Percentiles rank a stretch among this genome's conserved stretches.
phyloP scores from a whole-genome alignment of 148 eudicot genomes.

The Vaccinium myrtillus region DNA sequence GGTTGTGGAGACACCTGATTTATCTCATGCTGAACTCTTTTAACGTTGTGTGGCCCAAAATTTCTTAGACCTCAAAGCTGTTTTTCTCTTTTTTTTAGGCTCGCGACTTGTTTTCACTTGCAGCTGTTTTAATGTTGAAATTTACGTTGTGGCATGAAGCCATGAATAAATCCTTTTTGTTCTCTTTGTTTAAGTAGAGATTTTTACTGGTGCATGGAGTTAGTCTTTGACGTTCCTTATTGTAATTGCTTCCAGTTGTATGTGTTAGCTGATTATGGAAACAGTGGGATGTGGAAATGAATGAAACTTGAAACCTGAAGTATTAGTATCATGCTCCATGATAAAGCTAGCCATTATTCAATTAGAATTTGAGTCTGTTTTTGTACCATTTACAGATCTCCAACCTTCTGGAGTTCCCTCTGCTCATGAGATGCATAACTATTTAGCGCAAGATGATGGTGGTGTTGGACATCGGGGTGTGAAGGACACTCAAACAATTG shows the following conservation, averaged over 20 bases:
- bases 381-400: conserved; percentile 34
- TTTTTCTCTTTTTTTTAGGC: neutral
- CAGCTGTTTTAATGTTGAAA: neutral
- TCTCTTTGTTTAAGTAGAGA: neutral
- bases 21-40: neutral
- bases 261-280: neutral
- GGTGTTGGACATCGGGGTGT: conserved; percentile 32
- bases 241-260: neutral
- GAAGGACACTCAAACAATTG: conserved; percentile 55
- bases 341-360: neutral
- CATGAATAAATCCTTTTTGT: neutral
- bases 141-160: neutral
- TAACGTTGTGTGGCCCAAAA: neutral
- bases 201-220: neutral
- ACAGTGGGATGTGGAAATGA: neutral
- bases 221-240: neutral
- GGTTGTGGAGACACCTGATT: neutral
- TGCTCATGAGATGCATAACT: conserved; percentile 37
- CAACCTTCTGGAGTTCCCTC: conserved; percentile 38
- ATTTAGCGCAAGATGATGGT: conserved; percentile 43
- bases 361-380: neutral
- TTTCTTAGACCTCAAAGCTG: neutral
- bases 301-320: neutral
- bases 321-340: neutral
- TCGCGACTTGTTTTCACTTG: neutral